Conservation (phyloP, 441 rosid genomes). For the Croton setiger region DNA sequence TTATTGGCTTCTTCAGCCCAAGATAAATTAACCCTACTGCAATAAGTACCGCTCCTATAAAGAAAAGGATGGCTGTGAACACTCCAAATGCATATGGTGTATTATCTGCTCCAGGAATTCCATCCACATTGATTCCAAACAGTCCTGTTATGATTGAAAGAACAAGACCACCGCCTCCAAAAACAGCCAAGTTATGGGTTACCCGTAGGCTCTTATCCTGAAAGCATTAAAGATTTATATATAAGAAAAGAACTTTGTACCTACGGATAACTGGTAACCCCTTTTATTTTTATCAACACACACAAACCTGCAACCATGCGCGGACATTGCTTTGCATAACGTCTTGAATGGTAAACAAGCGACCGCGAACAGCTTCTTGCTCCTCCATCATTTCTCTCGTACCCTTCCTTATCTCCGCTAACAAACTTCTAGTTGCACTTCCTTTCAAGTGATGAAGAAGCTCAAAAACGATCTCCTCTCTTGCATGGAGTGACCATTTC, state of each 20-base stretch:
- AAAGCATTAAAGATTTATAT: background rate
- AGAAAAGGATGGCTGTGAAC: constrained; percentile 51
- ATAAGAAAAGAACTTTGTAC: background rate
- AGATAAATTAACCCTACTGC: constrained; percentile 67
- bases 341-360: constrained; percentile 94
- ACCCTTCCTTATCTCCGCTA: constrained; percentile 67
- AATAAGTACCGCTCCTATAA: constrained; percentile 56
- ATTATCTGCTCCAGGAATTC: constrained; percentile 73
- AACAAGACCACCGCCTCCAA: constrained; percentile 92
- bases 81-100: constrained; percentile 90
- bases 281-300: background rate
- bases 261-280: background rate
- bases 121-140: constrained; percentile 97
- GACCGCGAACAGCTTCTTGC: constrained; percentile 98
- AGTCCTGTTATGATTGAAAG: constrained; percentile 75
- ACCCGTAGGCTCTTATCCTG: constrained; percentile 89
- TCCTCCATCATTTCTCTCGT: constrained; percentile 91
- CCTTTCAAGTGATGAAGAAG: constrained; percentile 88
- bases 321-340: constrained; percentile 96
- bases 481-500: constrained; percentile 98
- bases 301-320: constrained; percentile 90
- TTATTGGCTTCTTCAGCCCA: constrained; percentile 64
- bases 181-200: constrained; percentile 86
- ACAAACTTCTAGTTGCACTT: constrained; percentile 38
- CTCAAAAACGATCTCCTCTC: constrained; percentile 94